Evolutionary conservation across 1,284 basidiomycete genomes (phyloP).

Genomic region (Pseudozyma hubeiensis): DNA sequence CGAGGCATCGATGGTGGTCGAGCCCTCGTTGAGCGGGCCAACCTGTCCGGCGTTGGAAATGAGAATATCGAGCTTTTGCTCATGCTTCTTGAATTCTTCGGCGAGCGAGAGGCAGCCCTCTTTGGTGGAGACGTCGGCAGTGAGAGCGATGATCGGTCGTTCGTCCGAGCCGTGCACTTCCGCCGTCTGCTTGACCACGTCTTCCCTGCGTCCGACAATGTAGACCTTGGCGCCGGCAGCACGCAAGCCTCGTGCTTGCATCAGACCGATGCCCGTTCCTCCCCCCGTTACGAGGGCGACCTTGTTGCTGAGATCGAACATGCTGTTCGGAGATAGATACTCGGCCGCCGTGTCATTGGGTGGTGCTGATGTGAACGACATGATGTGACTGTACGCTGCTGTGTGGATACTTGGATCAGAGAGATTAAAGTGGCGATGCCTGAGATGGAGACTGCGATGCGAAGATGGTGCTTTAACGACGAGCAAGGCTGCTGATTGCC

Average conservation of each 20-base stretch:
- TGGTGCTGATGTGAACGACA: conserved; percentile 37
- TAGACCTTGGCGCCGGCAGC: conserved; percentile 82
- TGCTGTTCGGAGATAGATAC: conserved; percentile 17
- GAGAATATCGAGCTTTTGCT: conserved; percentile 51
- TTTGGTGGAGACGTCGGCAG: conserved; percentile 46
- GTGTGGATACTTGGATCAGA: too few species aligned
- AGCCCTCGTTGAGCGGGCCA: conserved; percentile 52
- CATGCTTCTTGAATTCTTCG: conserved; percentile 40
- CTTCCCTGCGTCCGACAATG: conserved; percentile 70
- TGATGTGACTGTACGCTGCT: background rate
- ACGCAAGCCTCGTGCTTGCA: conserved; percentile 80
- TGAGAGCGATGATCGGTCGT: conserved; percentile 33
- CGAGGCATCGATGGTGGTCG: conserved; percentile 42
- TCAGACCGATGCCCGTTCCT: conserved; percentile 79
- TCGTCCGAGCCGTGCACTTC: conserved; percentile 44
- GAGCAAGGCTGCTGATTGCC: background rate
- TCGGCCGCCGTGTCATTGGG: conserved; percentile 27
- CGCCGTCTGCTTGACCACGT: conserved; percentile 50
- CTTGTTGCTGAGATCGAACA: conserved; percentile 62
- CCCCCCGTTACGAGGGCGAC: conserved; percentile 83
- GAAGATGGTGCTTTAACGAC: background rate
- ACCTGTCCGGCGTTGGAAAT: conserved; percentile 50
- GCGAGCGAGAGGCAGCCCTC: conserved; percentile 42
- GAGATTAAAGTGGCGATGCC: background rate
- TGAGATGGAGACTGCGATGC: background rate